These are phyloP conservation scores for Scutellaria baicalensis DNA, from an alignment of 257 asterid species.

Conservation along the genomic window DNA sequence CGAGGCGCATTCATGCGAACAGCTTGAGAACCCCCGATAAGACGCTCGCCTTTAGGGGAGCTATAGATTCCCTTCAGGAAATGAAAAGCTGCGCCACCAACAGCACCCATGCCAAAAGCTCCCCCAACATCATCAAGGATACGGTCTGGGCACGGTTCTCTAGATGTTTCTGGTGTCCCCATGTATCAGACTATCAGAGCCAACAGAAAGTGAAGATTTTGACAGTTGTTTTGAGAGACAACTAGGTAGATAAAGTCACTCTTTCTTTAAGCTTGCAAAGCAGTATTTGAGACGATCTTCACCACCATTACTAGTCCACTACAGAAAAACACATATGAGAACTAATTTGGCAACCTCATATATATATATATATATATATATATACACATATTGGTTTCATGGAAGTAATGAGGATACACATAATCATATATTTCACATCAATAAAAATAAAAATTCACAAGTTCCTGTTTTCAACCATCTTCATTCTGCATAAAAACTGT, in stretches of 20 bases:
- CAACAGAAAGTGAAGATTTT: not conserved
- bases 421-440: not conserved
- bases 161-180: constrained; percentile 86
- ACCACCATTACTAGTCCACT: not conserved
- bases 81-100: constrained; percentile 81
- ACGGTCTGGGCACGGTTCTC: constrained; percentile 97
- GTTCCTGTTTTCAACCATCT: not conserved
- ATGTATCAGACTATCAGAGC: constrained; percentile 16
- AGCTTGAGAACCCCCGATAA: constrained; percentile 72
- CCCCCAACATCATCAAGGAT: constrained; percentile 84
- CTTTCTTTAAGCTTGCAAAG: not conserved
- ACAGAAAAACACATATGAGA: constrained; percentile 1
- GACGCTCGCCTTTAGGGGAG: constrained; percentile 86
- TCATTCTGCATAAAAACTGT: not conserved
- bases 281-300: not conserved
- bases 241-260: not conserved
- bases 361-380: not conserved
- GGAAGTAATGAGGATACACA: not conserved
- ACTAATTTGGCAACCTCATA: not conserved
- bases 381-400: too few species aligned
- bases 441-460: not conserved
- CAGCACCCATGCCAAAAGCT: constrained; percentile 89
- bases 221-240: not conserved
- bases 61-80: constrained; percentile 70
- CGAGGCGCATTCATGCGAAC: constrained; percentile 96